Evolutionary conservation across 495 filamentous ascomycete species (phyloP), one percentile per base, ranked within the genome.

Genomic region (Apiosordaria backusii): DNA sequence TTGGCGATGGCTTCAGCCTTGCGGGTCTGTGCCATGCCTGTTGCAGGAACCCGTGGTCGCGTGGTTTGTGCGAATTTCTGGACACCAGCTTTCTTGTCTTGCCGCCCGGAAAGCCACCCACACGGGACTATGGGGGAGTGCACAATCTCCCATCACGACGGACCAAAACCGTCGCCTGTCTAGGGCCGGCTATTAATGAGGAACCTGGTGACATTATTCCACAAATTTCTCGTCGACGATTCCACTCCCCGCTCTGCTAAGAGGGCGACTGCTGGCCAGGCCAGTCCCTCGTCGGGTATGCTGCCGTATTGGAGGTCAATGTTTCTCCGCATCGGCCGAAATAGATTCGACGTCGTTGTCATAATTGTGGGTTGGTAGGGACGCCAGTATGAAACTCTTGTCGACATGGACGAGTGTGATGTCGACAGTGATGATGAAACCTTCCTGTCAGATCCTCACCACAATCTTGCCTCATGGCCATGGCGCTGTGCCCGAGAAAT

Each of bases 1-100:
- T 50, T 59, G 63, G 25, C 21, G 55, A 50, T 45, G 21, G 63
- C 24, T 65, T 65, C 63, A 65, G 63, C 63, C 63, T 65, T 65
- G 63, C 63, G 57, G 55, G 55, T 40, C 63, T 25, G 55, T 54
- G 57, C 57, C 57, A 60, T 27, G 57, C 57, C 57, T 60, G 57
- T 29, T 27, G 21, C 57, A 24, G 4, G 22, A 23, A 22, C 21
- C 22, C 24, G 23, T 60, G 24, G 57, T 27, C 57, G 21, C 57
- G 57, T 60, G 57, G 57, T 60, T 59, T 23, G 19, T 27, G 57
- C 57, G 26, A 6, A 27, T 60, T n/a, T 60, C 26, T 18, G 35
- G 52, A 55, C 52, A 13, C 52, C 52, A 50, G 4, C 4, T 7
- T n/a, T 21, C n/a, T 55, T 21, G 50, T 21, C 52, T n/a, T 55